Percentiles rank a stretch among this genome's conserved stretches.
These are phyloP conservation scores for Chrysosphaeria jannelii DNA, from an alignment of 2,329 filamentous ascomycete species.

Conservation along the genomic window DNA sequence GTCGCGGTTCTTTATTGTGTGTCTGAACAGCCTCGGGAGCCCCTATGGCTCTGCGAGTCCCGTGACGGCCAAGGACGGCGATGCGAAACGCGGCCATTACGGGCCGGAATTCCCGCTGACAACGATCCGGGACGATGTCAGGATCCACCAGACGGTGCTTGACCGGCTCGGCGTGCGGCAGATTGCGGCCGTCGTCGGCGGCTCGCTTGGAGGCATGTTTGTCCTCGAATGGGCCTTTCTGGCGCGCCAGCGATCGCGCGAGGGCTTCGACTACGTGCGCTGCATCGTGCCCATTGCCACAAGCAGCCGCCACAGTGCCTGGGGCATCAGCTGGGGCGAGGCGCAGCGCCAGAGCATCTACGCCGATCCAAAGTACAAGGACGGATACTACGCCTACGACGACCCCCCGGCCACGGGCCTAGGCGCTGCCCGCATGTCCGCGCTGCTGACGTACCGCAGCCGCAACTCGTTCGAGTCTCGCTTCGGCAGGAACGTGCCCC, in stretches of 20 bases:
- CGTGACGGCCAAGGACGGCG: conserved; percentile 64
- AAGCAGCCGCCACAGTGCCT: conserved; percentile 58
- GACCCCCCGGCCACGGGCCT: conserved; percentile 70
- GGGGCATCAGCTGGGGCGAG: conserved; percentile 78
- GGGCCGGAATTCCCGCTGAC: conserved; percentile 91
- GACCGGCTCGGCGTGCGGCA: conserved; percentile 56
- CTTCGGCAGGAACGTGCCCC: conserved; percentile 77
- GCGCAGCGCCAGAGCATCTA: conserved; percentile 84
- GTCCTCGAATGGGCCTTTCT: conserved; percentile 83
- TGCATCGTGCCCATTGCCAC: conserved; percentile 62
- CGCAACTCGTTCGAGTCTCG: conserved; percentile 90
- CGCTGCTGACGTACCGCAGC: conserved; percentile 80
- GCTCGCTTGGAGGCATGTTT: conserved; percentile 70
- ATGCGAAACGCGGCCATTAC: conserved; percentile 43
- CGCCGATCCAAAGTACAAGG: conserved; percentile 91
- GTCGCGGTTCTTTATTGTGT: conserved; percentile 59
- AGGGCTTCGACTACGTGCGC: conserved; percentile 28
- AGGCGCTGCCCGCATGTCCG: conserved; percentile 87
- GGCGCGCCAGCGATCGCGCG: conserved; percentile 22
- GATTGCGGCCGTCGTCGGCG: conserved; percentile 51
- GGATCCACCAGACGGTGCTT: conserved; percentile 55
- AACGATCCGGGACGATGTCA: conserved; percentile 84
- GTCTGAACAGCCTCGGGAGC: conserved; percentile 61
- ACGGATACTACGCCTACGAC: conserved; percentile 73
- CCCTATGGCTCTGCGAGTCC: conserved; percentile 72